A percentile compares a stretch with the other conserved stretches of the same genome.
Evolutionary conservation across 441 rosid genomes (phyloP).

Genomic region (Erysimum cheiri): DNA sequence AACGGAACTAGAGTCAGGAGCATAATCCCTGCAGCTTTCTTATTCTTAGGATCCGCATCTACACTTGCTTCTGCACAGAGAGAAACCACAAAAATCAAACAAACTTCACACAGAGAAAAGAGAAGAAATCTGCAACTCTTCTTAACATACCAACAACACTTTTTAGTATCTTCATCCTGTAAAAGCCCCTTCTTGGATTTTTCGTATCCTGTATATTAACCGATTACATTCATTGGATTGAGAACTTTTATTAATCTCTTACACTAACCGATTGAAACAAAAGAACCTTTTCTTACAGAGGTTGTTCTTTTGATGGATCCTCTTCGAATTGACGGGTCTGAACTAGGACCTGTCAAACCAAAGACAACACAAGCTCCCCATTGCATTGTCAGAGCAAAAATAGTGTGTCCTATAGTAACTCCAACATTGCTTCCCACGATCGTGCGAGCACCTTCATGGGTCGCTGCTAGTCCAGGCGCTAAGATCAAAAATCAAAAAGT

Average conservation of each 20-base stretch:
- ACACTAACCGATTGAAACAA: neutral
- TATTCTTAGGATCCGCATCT: constrained; percentile 35
- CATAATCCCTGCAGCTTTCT: constrained; percentile 39
- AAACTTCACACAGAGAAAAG: constrained; percentile 7
- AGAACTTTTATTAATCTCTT: neutral
- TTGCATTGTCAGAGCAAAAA: constrained; percentile 47
- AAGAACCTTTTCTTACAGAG: constrained; percentile 34
- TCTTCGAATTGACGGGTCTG: constrained; percentile 34
- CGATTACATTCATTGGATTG: constrained; percentile 1
- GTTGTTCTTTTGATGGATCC: constrained; percentile 37
- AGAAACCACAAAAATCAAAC: constrained; percentile 22
- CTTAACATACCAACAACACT: constrained; percentile 37
- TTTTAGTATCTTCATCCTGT: constrained; percentile 39
- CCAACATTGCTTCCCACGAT: constrained; percentile 45
- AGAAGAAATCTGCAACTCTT: neutral
- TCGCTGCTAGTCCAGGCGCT: constrained; percentile 46
- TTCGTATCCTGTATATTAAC: constrained; percentile 35
- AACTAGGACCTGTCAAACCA: constrained; percentile 36
- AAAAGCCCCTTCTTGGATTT: constrained; percentile 43
- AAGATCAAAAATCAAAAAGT: constrained; percentile 15
- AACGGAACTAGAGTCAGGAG: constrained; percentile 35
- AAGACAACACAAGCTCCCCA: constrained; percentile 50
- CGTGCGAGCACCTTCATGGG: constrained; percentile 31
- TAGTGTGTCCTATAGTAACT: constrained; percentile 42
- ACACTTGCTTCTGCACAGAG: constrained; percentile 29